phyloP scores from a whole-genome alignment of 2,329 filamentous ascomycete species.

The Trichoderma atrobrunneum region DNA sequence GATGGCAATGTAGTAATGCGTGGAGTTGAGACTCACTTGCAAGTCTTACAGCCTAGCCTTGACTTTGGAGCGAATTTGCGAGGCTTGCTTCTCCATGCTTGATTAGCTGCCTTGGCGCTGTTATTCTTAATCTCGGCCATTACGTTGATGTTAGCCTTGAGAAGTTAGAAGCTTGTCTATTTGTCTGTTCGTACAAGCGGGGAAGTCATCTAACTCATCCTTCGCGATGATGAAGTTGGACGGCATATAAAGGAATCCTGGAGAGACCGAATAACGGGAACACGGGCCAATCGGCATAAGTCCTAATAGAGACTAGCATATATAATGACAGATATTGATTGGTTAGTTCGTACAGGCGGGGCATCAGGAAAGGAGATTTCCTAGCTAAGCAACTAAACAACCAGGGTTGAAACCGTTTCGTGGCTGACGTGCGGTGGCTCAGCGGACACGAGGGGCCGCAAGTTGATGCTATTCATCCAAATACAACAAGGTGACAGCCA shows the following conservation, averaged over 20 bases:
- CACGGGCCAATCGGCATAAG: neutral
- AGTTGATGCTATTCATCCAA: neutral
- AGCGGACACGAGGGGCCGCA: neutral
- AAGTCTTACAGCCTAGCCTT: conserved; percentile 5
- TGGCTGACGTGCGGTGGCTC: neutral
- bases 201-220: neutral
- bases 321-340: neutral
- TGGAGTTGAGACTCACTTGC: neutral
- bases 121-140: neutral
- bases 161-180: neutral
- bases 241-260: neutral
- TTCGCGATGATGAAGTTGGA: neutral
- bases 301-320: neutral
- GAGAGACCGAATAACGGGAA: neutral
- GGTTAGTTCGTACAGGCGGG: conserved; percentile 9
- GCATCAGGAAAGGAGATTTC: neutral
- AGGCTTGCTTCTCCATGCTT: conserved; percentile 8
- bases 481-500: neutral
- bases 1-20: neutral
- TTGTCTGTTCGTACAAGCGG: neutral
- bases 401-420: neutral
- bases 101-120: neutral
- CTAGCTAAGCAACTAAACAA: neutral
- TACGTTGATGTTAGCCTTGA: neutral
- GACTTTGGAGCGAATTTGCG: conserved; percentile 7